A percentile compares a stretch with the other conserved stretches of the same genome.
Conservation (phyloP, 176 grass and related monocot species). For the Calamus simplicifolius region DNA sequence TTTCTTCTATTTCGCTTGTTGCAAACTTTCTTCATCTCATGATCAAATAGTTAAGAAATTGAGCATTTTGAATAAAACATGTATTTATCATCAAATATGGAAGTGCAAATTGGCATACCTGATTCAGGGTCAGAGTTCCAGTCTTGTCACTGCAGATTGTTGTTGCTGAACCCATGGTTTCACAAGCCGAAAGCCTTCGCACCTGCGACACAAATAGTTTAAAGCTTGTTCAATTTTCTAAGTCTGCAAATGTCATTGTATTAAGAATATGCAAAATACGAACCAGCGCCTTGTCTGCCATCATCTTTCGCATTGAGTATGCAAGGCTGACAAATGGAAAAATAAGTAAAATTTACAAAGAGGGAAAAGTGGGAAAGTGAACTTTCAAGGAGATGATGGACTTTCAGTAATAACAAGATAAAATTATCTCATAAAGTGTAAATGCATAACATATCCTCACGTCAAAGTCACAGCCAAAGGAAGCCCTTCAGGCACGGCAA, state of each 20-base stretch:
- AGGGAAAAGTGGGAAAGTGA: neutral
- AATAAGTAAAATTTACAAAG: constrained; percentile 13
- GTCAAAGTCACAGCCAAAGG: constrained; percentile 94
- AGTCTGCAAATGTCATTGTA: constrained; percentile 4
- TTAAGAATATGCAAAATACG: constrained; percentile 19
- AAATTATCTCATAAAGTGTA: neutral
- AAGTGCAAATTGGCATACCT: constrained; percentile 35
- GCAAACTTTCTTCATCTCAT: neutral
- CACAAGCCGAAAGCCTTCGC: constrained; percentile 79
- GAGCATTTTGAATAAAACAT: too few relatives aligned
- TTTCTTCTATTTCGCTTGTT: neutral
- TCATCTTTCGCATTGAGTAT: constrained; percentile 98
- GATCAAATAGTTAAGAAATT: too few relatives aligned
- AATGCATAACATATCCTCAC: constrained; percentile 35
- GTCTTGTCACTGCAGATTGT: constrained; percentile 99
- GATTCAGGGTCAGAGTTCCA: constrained; percentile 91
- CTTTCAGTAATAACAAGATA: constrained; percentile 9
- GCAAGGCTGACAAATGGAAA: constrained; percentile 67
- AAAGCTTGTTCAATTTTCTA: constrained; percentile 10
- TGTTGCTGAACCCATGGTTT: constrained; percentile 97
- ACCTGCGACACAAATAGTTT: constrained; percentile 41
- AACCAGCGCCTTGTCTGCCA: constrained; percentile 91
- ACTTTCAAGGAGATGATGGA: neutral
- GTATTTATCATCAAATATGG: too few relatives aligned
- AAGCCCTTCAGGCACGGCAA: constrained; percentile 97